A percentile compares a stretch with the other conserved stretches of the same genome.
phyloP scores from a whole-genome alignment of 163 green algal species.

The Chlamydomonas reinhardtii region DNA sequence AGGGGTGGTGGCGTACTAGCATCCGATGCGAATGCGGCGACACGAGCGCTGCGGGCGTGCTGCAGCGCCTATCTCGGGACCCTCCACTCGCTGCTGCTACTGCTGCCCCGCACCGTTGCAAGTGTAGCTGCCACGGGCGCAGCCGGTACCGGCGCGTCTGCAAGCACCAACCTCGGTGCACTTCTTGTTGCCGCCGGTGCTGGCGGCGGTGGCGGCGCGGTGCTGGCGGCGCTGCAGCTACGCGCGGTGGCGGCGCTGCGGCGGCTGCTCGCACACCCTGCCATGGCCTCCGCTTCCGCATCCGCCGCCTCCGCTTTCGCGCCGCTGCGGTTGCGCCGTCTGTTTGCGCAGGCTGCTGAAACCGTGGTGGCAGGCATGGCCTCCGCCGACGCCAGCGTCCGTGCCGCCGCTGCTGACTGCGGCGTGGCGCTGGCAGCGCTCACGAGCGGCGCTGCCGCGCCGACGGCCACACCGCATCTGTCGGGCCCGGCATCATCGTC shows the following conservation, averaged over 20 bases:
- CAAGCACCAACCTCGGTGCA: no score
- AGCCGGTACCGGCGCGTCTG: no score
- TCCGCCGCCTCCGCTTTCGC: not conserved
- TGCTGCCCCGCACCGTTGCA: no score
- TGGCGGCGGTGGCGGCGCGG: not conserved
- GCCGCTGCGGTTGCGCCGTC: not conserved
- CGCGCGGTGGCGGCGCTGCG: not conserved
- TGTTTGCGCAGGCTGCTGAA: not conserved
- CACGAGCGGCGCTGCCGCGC: not conserved
- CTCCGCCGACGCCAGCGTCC: not conserved
- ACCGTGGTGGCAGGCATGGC: not conserved
- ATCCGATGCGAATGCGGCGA: no score
- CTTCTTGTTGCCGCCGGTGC: not conserved
- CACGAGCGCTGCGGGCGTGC: not conserved
- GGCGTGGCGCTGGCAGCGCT: not conserved
- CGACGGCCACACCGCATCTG: not conserved
- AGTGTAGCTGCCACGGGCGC: no score
- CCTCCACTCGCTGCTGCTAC: not conserved
- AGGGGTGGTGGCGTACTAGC: no score
- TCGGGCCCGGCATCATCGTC: no score
- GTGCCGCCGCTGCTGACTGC: not conserved
- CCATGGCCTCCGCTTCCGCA: no score
- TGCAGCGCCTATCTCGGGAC: slow-evolving; percentile 1
- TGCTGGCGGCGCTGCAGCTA: not conserved
- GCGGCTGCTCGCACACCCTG: not conserved